Evolutionary conservation across 1,284 basidiomycete species (phyloP), one percentile per base, ranked within the genome.

Genomic region (Singerocomus inundabilis): DNA sequence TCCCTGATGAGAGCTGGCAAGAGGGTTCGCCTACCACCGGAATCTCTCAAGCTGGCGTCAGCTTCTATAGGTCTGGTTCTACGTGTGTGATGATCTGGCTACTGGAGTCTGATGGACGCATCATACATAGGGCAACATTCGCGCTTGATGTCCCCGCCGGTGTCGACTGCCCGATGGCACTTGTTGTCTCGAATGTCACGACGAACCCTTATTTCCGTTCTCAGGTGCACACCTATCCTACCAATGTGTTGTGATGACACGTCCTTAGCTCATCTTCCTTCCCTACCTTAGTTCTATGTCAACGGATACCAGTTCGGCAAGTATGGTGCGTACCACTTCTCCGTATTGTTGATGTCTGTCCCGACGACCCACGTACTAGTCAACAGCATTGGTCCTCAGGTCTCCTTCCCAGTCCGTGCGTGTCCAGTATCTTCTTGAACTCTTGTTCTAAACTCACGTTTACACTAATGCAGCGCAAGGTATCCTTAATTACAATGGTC

Each of bases 101-200:
- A 29, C 10, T 18, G 12, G 28, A 16, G 35, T 10, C 42, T 61
- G 30, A 61, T 8, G 18, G 2, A 21, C 28, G 6, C 25, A 34
- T 43, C 25, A 34, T 43, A 39, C 44, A 45, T 39, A 76, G 74
- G 54, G 75, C 76, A 7, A 72, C 70, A 0, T 79, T 79, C 55
- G 57, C 67, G 21, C 59, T 78, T 45, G 61, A 70, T 52, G 64
- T 79, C 9, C 72, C 77, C 3, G 44, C 62, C 4, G 72, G 74
- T 4, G 64, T 77, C n/a, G 77, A 79, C 58, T 77, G 74, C 54
- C 76, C 76, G n/a, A 58, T 79, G 45, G 64, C 76, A 8, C 53
- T 79, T 61, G 52, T 61, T 11, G 47, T 64, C 15, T 61, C 61
- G 11, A 75, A 78, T 49, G 64, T 64, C 12, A 74, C 73, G 1